Conservation (phyloP, 768 basidiomycete species). For the Mycena rebaudengoi region DNA sequence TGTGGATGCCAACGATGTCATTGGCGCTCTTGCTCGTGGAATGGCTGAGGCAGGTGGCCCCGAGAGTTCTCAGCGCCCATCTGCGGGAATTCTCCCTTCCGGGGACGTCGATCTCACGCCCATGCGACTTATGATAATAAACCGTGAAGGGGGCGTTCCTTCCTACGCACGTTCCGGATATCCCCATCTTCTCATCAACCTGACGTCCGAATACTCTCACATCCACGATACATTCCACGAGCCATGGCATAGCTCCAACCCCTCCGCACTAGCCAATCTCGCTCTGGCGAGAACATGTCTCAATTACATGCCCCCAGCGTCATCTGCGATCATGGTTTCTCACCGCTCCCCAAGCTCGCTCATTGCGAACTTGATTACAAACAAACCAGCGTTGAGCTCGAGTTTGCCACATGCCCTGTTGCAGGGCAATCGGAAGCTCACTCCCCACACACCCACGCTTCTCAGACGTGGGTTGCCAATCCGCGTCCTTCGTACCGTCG, state of each 20-base stretch:
- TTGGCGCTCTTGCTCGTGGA: slow-evolving; percentile 86
- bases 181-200: slow-evolving; percentile 96
- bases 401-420: slow-evolving; percentile 94
- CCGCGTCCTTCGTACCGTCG: slow-evolving; percentile 74
- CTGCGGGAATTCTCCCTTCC: slow-evolving; percentile 46
- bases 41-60: slow-evolving; percentile 70
- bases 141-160: slow-evolving; percentile 94
- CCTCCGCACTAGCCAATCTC: slow-evolving; percentile 88
- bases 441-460: slow-evolving; percentile 91
- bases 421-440: slow-evolving; percentile 86
- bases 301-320: slow-evolving; percentile 89
- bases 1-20: slow-evolving; percentile 86
- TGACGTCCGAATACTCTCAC: slow-evolving; percentile 84
- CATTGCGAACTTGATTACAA: slow-evolving; percentile 97
- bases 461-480: slow-evolving; percentile 90
- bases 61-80: slow-evolving; percentile 38
- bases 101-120: slow-evolving; percentile 87
- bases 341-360: slow-evolving; percentile 95
- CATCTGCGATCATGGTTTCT: slow-evolving; percentile 96
- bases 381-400: slow-evolving; percentile 95
- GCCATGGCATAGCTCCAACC: slow-evolving; percentile 80
- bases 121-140: slow-evolving; percentile 96
- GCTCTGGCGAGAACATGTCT: slow-evolving; percentile 87
- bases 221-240: slow-evolving; percentile 87
- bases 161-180: slow-evolving; percentile 95